Evolutionary conservation across 257 asterid species (phyloP).

Genomic region (Fraxinus quadrangulata): DNA sequence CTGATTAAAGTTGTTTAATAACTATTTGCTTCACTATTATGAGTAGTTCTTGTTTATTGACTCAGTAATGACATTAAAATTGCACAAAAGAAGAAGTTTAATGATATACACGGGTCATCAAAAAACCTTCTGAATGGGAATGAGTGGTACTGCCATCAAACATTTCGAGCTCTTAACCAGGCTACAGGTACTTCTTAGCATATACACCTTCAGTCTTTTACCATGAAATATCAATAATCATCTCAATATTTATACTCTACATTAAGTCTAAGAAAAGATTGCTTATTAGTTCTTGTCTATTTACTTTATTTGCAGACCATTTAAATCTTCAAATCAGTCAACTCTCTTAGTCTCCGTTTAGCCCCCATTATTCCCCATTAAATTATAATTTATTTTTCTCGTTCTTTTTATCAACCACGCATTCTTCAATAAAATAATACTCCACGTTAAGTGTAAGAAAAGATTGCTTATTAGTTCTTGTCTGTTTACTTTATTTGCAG

Average conservation of each 20-base stretch:
- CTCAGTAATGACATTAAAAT: conserved; percentile 78
- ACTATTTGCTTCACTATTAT: conserved; percentile 19
- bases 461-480: background rate
- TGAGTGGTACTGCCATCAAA: conserved; percentile 97
- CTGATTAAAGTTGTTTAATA: conserved; percentile 13
- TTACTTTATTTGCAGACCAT: background rate
- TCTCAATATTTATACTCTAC: background rate
- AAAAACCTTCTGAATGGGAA: conserved; percentile 83
- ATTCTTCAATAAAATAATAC: too few relatives aligned
- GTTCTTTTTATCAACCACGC: too few relatives aligned
- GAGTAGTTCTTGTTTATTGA: conserved; percentile 30
- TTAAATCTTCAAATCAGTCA: background rate
- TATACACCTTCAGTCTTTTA: background rate
- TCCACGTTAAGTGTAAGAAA: conserved; percentile 7
- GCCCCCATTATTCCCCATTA: too few relatives aligned
- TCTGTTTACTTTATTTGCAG: background rate
- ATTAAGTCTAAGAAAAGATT: conserved; percentile 4
- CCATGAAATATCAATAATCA: background rate
- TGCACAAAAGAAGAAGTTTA: conserved; percentile 87
- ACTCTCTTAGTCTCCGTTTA: background rate
- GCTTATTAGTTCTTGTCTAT: background rate
- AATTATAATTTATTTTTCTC: too few relatives aligned
- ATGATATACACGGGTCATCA: conserved; percentile 64
- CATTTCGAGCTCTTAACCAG: conserved; percentile 97
- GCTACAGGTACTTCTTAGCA: conserved; percentile 66